Evolutionary conservation across 169 alveolate species (phyloP).

Genomic region (Miamiensis avidus): DNA sequence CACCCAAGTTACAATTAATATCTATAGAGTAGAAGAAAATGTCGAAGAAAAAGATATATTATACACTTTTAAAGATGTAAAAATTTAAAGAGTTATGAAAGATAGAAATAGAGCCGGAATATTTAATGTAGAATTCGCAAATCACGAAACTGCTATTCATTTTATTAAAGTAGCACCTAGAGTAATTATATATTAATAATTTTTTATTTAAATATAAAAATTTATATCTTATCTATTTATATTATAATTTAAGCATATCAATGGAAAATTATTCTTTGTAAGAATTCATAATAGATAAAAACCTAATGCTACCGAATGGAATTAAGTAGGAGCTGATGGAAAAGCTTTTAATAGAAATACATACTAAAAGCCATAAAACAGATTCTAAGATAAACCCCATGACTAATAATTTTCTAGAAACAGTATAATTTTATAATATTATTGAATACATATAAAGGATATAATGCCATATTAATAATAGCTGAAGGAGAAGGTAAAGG

Average conservation of each 20-base stretch:
- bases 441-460: background rate
- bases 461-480: background rate
- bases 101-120: slow-evolving; percentile 11
- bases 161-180: slow-evolving; percentile 8
- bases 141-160: slow-evolving; percentile 1
- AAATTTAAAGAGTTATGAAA: background rate
- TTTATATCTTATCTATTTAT: no score
- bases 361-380: background rate
- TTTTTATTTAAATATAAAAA: background rate
- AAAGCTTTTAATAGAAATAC: no score
- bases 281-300: background rate
- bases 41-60: slow-evolving; percentile 4
- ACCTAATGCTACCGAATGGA: background rate
- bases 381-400: background rate
- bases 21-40: background rate
- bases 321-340: background rate
- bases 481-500: background rate
- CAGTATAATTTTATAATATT: no score
- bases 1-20: slow-evolving; percentile 3
- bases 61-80: slow-evolving; percentile 5
- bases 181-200: background rate
- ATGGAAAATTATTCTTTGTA: background rate
- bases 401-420: background rate
- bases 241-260: background rate
- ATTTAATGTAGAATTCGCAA: slow-evolving; percentile 16